These are phyloP conservation scores for Candida saitoana DNA, from an alignment of 805 yeast species.

Conservation along the genomic window DNA sequence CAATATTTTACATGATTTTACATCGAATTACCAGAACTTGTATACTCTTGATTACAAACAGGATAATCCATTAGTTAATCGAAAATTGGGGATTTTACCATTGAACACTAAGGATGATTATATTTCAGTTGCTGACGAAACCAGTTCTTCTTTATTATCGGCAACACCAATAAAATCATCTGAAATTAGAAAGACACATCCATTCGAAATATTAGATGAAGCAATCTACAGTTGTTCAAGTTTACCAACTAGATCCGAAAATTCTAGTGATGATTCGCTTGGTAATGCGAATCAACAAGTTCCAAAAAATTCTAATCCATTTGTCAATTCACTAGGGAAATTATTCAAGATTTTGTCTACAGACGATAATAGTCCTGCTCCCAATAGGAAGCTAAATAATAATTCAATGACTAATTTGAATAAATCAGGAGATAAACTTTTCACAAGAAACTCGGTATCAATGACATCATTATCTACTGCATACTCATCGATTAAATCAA, in stretches of 20 bases:
- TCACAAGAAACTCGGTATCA: slow-evolving; percentile 29
- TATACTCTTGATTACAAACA: slow-evolving; percentile 24
- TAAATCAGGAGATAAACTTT: background rate
- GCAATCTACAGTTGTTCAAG: slow-evolving; percentile 47
- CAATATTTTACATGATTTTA: slow-evolving; percentile 22
- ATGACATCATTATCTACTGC: slow-evolving; percentile 33
- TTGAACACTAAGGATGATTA: slow-evolving; percentile 23
- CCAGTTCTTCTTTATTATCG: slow-evolving; percentile 8
- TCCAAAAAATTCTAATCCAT: slow-evolving; percentile 15
- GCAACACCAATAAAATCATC: slow-evolving; percentile 21
- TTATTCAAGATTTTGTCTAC: slow-evolving; percentile 34
- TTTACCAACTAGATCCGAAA: slow-evolving; percentile 10
- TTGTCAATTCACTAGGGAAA: slow-evolving; percentile 31
- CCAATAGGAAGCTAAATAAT: slow-evolving; percentile 4
- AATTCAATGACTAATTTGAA: slow-evolving; percentile 5
- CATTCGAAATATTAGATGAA: slow-evolving; percentile 65
- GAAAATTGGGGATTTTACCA: slow-evolving; percentile 44
- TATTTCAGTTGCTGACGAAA: slow-evolving; percentile 11
- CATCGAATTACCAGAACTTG: slow-evolving; percentile 18
- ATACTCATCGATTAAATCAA: slow-evolving; percentile 24
- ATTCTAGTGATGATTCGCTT: background rate
- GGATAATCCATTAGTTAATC: slow-evolving; percentile 43
- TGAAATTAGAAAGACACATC: slow-evolving; percentile 47
- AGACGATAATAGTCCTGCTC: slow-evolving; percentile 18
- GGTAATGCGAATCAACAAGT: slow-evolving; percentile 5